Evolutionary conservation across 1,139 yeast species (phyloP), one percentile per base, ranked within the genome.

Genomic region (Yamadazyma buinensis): DNA sequence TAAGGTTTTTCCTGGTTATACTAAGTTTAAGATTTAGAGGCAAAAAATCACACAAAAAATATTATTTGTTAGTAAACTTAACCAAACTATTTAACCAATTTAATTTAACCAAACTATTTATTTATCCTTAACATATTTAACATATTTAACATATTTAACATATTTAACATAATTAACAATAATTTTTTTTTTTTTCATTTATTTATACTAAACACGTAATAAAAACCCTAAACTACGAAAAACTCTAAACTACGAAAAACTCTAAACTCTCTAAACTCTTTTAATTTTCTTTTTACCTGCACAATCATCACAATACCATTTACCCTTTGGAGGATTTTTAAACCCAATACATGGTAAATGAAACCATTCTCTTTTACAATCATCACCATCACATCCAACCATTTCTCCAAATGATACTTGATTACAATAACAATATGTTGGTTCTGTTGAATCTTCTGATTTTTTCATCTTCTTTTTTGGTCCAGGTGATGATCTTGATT

Each of bases 341-440:
- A 90, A 74, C 2, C 97, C 97, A 33, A 88, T 90, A 59, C 98
- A 92, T 13, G 96, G 96, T 52, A 90, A 70, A 62, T 92, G 98
- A 66, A 92, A 92, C 98, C 98, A 92, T 59, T 92, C 97, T 36
- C 90, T 72, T 55, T 83, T 83, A 63, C 98, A 92, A 43, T 83
- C 80, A 31, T 84, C 92, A 3, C 96, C 96, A 54, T 92, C 98
- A 61, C 98, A 92, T 3, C 95, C 98, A 41, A 92, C 97, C 98
- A 92, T 92, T 54, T 92, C 97, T 14, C 98, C 98, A 57, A 85
- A 90, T 4, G 97, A 90, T 1, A 88, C 95, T 55, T 90, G 96
- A 56, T 88, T 87, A 64, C 98, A 92, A 61, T 87, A 87, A 59
- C 98, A 92, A 57, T 92, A 92, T 3, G 92, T 77, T 1, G 95